Percentiles rank a stretch among this genome's conserved stretches.
phyloP scores from a whole-genome alignment of 371 early-diverging fungal genomes.

The Haplosporangium sp. region DNA sequence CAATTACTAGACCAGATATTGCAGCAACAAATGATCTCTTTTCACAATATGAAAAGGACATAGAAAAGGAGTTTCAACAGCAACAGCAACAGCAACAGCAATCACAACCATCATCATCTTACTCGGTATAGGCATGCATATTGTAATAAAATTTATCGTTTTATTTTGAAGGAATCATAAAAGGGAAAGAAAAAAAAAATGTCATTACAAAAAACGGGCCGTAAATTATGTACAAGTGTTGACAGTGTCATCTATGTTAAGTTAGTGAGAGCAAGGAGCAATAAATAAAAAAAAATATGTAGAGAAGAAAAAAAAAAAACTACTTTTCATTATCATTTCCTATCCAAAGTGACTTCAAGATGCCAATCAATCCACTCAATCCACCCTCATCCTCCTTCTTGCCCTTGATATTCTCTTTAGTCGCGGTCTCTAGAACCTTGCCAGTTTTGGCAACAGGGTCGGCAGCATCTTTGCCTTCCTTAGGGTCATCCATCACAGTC shows the following conservation, averaged over 20 bases:
- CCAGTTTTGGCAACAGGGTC: background rate
- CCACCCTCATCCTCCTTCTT: constrained; percentile 2
- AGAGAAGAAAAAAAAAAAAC: constrained; percentile 3
- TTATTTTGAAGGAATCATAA: background rate
- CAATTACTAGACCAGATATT: constrained; percentile 2
- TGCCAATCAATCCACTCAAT: constrained; percentile 28
- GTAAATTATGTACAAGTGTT: constrained; percentile 12
- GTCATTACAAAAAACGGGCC: background rate
- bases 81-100: constrained; percentile 7
- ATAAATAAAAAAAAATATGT: constrained; percentile 9
- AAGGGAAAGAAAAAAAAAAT: background rate
- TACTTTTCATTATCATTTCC: constrained; percentile 2
- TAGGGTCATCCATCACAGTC: background rate
- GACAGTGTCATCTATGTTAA: constrained; percentile 4
- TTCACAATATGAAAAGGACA: constrained; percentile 20
- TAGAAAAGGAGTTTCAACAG: constrained; percentile 15
- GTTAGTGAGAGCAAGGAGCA: background rate
- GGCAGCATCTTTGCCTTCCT: constrained; percentile 3
- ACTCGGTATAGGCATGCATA: too few species aligned
- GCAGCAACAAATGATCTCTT: constrained; percentile 16
- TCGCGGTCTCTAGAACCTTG: background rate
- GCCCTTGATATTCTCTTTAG: background rate
- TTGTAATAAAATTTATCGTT: background rate
- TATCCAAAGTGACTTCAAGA: constrained; percentile 34
- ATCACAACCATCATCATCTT: too few species aligned